phyloP scores from a whole-genome alignment of 2,329 filamentous ascomycete species.

The Diplodia sapinea region DNA sequence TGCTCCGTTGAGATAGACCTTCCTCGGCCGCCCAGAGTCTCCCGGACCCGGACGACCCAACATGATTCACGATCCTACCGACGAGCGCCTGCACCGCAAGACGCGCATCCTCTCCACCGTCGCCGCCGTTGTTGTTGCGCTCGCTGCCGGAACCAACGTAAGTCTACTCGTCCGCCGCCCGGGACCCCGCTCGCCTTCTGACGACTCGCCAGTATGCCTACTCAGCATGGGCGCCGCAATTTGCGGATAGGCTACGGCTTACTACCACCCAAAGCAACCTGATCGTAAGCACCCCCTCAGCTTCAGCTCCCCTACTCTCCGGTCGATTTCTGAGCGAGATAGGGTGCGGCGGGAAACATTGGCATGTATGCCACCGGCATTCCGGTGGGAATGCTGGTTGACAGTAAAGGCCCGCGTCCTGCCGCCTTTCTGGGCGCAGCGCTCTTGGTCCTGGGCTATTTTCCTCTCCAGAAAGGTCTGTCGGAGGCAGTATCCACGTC shows the following conservation, averaged over 20 bases:
- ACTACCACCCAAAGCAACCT: conserved; percentile 93
- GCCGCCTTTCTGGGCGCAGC: conserved; percentile 77
- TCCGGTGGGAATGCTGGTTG: conserved; percentile 85
- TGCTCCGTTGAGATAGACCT: not conserved
- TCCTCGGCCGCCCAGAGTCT: conserved; percentile 16
- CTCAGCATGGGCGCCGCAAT: conserved; percentile 96
- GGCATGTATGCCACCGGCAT: conserved; percentile 95
- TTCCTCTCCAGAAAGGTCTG: conserved; percentile 71
- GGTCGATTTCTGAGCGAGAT: conserved; percentile 40
- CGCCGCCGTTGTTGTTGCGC: conserved; percentile 80
- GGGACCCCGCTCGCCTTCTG: not conserved
- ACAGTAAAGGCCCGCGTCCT: conserved; percentile 78
- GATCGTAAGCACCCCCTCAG: conserved; percentile 65
- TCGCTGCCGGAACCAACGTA: conserved; percentile 94
- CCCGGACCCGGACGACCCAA: conserved; percentile 21
- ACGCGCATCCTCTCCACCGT: conserved; percentile 81
- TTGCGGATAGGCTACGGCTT: conserved; percentile 82
- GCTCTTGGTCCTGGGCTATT: conserved; percentile 79
- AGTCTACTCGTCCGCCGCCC: conserved; percentile 38
- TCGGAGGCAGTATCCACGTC: conserved; percentile 18
- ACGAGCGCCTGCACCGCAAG: conserved; percentile 60
- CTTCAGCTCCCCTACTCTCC: conserved; percentile 18
- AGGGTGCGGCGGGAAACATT: conserved; percentile 75
- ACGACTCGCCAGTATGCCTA: conserved; percentile 85
- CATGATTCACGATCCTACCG: conserved; percentile 34